Evolutionary conservation across 225 moss, liverwort and hornwort species (phyloP).

Genomic region (Sphagnum contortum): DNA sequence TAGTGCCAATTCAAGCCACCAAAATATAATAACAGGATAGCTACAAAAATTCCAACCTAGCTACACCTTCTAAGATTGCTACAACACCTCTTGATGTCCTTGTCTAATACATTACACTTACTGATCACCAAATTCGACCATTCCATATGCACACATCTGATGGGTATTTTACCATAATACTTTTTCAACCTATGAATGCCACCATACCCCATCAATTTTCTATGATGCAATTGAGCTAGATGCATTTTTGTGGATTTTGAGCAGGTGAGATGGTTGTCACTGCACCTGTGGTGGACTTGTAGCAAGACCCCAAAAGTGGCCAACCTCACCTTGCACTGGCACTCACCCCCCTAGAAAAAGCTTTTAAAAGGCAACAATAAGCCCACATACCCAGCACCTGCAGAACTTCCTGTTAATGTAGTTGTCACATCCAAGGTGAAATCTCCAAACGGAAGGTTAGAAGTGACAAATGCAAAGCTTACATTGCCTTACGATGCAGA

Average conservation of each 20-base stretch:
- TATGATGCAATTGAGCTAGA: no score
- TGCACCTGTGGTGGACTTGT: conserved; percentile 74
- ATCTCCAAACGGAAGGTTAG: conserved; percentile 53
- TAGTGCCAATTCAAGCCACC: no score
- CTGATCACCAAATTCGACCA: no score
- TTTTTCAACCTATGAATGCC: conserved; percentile 59
- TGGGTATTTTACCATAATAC: conserved; percentile 59
- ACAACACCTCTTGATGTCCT: no score
- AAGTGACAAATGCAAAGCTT: conserved; percentile 60
- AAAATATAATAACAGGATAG: not conserved
- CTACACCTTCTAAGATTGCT: no score
- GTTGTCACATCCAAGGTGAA: conserved; percentile 43
- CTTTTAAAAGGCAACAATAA: conserved; percentile 20
- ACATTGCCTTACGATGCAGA: conserved; percentile 64
- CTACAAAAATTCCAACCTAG: not conserved
- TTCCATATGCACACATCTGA: no score
- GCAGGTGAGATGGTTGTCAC: conserved; percentile 69
- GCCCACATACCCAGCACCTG: conserved; percentile 20
- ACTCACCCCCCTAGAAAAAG: conserved; percentile 44
- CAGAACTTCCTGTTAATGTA: conserved; percentile 34
- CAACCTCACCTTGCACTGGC: conserved; percentile 71
- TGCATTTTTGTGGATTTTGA: conserved; percentile 41
- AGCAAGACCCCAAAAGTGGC: conserved; percentile 56
- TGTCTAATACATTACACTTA: no score
- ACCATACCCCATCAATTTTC: conserved; percentile 42